A percentile compares a stretch with the other conserved stretches of the same genome.
Evolutionary conservation across 345 rosid genomes (phyloP).

Genomic region (Nasturtium officinale): DNA sequence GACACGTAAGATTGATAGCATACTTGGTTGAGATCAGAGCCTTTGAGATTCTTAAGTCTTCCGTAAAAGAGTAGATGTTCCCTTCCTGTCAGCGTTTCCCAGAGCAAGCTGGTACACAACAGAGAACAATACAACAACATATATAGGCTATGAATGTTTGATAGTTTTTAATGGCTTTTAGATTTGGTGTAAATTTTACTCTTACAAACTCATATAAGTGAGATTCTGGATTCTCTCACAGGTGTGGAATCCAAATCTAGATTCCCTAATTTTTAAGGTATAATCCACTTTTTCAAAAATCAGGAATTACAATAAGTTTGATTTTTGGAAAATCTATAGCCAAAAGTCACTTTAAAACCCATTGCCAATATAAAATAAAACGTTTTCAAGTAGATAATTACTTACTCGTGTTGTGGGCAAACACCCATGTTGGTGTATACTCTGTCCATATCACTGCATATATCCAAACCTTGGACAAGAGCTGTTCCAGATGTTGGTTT

Average conservation of each 20-base stretch:
- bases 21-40: slow-evolving; percentile 61
- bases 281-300: too few species aligned
- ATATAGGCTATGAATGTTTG: too few species aligned
- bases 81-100: slow-evolving; percentile 87
- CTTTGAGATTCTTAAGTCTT: slow-evolving; percentile 89
- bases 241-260: too few species aligned
- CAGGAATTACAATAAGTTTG: too few species aligned
- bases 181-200: too few species aligned
- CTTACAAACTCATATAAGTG: too few species aligned
- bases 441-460: slow-evolving; percentile 64
- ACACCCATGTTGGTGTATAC: slow-evolving; percentile 91
- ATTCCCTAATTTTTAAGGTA: too few species aligned
- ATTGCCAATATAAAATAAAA: background rate
- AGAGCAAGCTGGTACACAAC: slow-evolving; percentile 62
- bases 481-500: slow-evolving; percentile 80
- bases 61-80: slow-evolving; percentile 95
- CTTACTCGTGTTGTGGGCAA: slow-evolving; percentile 95
- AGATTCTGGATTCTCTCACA: too few species aligned
- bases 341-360: too few species aligned
- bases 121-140: background rate
- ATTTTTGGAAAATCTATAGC: too few species aligned
- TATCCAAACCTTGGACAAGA: slow-evolving; percentile 65
- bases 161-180: too few species aligned
- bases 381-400: slow-evolving; percentile 33
- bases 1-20: slow-evolving; percentile 23